Evolutionary conservation across 1,284 basidiomycete genomes (phyloP).

Genomic region (Tilletia setariae): DNA sequence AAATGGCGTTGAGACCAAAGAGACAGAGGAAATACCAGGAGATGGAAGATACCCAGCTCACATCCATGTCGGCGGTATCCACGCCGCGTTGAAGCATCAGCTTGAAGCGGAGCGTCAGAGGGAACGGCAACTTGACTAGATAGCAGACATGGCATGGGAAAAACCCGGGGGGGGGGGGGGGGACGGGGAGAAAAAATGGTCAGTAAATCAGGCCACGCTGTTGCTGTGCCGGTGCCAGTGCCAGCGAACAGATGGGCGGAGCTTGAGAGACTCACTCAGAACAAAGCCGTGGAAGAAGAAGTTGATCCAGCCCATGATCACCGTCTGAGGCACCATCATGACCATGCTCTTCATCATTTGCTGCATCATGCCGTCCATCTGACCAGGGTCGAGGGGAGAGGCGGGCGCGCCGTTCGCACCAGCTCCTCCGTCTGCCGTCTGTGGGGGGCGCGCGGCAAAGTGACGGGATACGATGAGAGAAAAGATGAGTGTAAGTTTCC

Average conservation of each 20-base stretch:
- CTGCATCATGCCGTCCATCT: slow-evolving; percentile 98
- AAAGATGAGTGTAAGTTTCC: too few relatives aligned
- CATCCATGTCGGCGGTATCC: slow-evolving; percentile 93
- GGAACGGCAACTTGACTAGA: slow-evolving; percentile 86
- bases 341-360: slow-evolving; percentile 99
- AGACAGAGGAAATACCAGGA: slow-evolving; percentile 99
- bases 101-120: slow-evolving; percentile 93
- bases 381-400: slow-evolving; percentile 75
- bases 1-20: slow-evolving; percentile 93
- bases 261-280: slow-evolving; percentile 64
- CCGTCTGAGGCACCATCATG: slow-evolving; percentile 63
- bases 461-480: too few relatives aligned
- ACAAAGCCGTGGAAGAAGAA: slow-evolving; percentile 99
- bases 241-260: too few relatives aligned
- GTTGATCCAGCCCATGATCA: slow-evolving; percentile 99
- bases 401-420: slow-evolving; percentile 51
- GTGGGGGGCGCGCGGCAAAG: too few relatives aligned
- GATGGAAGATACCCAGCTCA: slow-evolving; percentile 95
- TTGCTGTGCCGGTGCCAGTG: too few relatives aligned
- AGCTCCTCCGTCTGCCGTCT: too few relatives aligned
- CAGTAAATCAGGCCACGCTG: too few relatives aligned
- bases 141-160: neutral
- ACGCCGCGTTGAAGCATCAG: slow-evolving; percentile 97
- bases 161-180: neutral
- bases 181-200: too few relatives aligned